Evolutionary conservation across 2,329 filamentous ascomycete species (phyloP), one percentile per base, ranked within the genome.

Genomic region (Periconia sp.): DNA sequence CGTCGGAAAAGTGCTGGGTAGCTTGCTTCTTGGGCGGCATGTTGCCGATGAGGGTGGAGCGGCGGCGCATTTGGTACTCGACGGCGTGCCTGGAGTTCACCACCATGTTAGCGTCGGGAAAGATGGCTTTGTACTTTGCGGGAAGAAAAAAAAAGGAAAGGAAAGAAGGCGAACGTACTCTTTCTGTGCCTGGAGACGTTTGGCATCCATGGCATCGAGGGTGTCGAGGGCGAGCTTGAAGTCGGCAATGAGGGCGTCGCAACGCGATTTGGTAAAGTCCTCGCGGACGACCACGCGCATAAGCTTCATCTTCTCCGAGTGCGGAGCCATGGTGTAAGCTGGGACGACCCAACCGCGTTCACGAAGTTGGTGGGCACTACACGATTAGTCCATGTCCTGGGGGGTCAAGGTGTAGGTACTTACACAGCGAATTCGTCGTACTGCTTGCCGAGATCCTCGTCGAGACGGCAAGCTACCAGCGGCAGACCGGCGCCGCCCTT

Each of bases 281-380:
- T 96, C 92, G 36, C 92, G 84, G 4, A 96, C 89, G 1, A 97
- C 92, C 4, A 96, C 84, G 25, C 92, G 86, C 77, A 96, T 84
- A 81, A 97, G 86, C 80, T 96, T 95, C 63, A 96, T 79, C 52
- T 84, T 77, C 42, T 89, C 78, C 13, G 89, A 91, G 66, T 95
- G 80, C 13, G 92, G 92, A 1, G 92, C 92, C 92, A 96, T 96
- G 26, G 92, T 97, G 74, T 97, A 97, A 0, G 92, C 92, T 0
- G 92, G 92, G 0, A 96, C 89, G 21, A 96, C 87, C 92, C 92
- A 97, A 30, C 89, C 89, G 23, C 91, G 83, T 52, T 89, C 85
- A 37, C 92, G 87, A 18, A 96, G 82, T 70, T 91, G 87, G 66
- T 95, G 91, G 1, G 92, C 92, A 28, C 65, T 68, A 4, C 1